These are phyloP conservation scores for Tulasnella sp. DNA, from an alignment of 768 basidiomycete genomes.

Conservation along the genomic window DNA sequence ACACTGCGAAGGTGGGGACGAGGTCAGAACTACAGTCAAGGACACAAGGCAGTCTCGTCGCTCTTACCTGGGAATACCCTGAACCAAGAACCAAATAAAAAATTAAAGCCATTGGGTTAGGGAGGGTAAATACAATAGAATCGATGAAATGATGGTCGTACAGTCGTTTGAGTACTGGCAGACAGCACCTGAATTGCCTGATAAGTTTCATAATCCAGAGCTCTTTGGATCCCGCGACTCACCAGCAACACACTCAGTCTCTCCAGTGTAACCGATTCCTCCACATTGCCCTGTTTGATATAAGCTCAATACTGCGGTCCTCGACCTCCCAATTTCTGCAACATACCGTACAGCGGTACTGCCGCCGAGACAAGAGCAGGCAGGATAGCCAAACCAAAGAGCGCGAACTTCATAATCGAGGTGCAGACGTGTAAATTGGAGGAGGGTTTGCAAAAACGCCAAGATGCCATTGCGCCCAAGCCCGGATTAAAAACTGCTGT, in stretches of 20 bases:
- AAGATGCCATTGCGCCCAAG: neutral
- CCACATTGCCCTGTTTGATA: neutral
- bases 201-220: neutral
- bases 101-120: neutral
- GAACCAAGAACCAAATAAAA: no score
- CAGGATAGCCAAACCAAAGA: slow-evolving; percentile 6
- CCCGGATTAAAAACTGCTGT: neutral
- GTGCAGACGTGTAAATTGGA: neutral
- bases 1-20: neutral
- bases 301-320: neutral
- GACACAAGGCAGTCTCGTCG: neutral
- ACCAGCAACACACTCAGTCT: neutral
- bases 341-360: neutral
- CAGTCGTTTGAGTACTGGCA: neutral
- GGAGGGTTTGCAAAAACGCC: neutral
- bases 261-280: neutral
- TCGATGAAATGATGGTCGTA: neutral
- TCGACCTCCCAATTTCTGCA: neutral
- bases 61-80: neutral
- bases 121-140: neutral
- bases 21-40: neutral
- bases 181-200: neutral
- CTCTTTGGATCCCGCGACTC: neutral
- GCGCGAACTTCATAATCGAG: neutral
- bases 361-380: neutral